Percentiles rank a stretch among this genome's conserved stretches.
These are phyloP conservation scores for Kodamaea alishanica DNA, from an alignment of 1,139 yeast genomes.

Conservation along the genomic window DNA sequence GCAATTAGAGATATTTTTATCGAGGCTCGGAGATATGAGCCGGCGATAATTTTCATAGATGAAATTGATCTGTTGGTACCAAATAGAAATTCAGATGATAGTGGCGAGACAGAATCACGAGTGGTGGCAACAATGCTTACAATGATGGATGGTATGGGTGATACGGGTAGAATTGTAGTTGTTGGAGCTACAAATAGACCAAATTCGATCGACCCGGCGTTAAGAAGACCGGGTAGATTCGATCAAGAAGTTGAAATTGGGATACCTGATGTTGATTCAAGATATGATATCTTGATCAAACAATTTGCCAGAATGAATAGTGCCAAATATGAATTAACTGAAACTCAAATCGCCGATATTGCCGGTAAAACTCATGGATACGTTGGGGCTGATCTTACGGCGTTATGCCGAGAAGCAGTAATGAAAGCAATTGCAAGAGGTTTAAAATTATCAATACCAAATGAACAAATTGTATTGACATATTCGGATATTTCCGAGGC, in stretches of 20 bases:
- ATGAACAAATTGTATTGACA: constrained; percentile 27
- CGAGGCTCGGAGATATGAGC: constrained; percentile 83
- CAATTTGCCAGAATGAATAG: constrained; percentile 59
- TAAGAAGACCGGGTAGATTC: constrained; percentile 67
- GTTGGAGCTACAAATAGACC: constrained; percentile 83
- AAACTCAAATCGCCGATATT: constrained; percentile 50
- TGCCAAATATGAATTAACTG: constrained; percentile 51
- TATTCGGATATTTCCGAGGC: constrained; percentile 62
- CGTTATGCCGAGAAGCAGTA: constrained; percentile 84
- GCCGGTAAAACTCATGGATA: constrained; percentile 73
- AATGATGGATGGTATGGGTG: constrained; percentile 85
- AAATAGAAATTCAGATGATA: constrained; percentile 71
- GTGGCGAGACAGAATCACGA: constrained; percentile 85
- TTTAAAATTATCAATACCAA: constrained; percentile 21
- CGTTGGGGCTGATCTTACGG: constrained; percentile 86
- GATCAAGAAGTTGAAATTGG: constrained; percentile 84
- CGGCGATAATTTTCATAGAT: constrained; percentile 82
- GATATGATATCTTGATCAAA: constrained; percentile 59
- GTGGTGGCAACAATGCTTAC: constrained; percentile 86
- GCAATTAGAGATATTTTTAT: constrained; percentile 75
- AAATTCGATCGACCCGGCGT: constrained; percentile 62
- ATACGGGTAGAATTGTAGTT: constrained; percentile 64
- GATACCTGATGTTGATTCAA: constrained; percentile 67
- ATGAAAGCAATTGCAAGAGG: constrained; percentile 76
- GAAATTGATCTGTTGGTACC: constrained; percentile 93